Base-by-base conservation (phyloP, 2,329 filamentous ascomycete genomes). In the Emergomyces orientalis region DNA sequence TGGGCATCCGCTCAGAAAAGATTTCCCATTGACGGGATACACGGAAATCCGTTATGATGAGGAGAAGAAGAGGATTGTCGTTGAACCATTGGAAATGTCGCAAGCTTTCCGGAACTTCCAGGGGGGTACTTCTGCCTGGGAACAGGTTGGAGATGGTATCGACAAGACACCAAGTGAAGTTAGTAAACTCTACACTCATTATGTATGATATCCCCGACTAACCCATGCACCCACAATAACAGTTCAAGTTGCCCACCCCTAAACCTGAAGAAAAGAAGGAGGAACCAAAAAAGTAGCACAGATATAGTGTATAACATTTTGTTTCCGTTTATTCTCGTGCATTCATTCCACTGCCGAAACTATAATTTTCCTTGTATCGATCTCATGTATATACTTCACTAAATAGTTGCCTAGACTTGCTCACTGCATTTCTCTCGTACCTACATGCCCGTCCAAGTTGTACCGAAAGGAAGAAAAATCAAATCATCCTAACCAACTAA, bases 51-150 rank as follows among this genome's bases (percentile, higher is more conserved):
- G 94, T 73, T 99, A 95, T 74, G 94, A 99, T 70, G 94, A 99
- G 80, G 95, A 99, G 84, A 99, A 97, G 89, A 99, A 99, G 86
- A 86, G 94, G 66, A 97, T 99, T 74, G 93, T 99, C 65, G 93
- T 95, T 39, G 95, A 99, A 82, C 94, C 95, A 49, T 82, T 99
- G 59, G 94, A 99, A 81, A 84, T 99, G 78, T 97, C 94, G 17
- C 94, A 99, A 79, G 94, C 95, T 8, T 99, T 95, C 86, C 87
- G 94, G 71, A 97, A 99, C 81, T 99, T 99, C 73, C 92, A 97
- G 79, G 91, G 92, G 65, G 91, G 91, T 63, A 86, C 86, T 56
- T 86, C 87, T 67, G 84, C 81, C 49, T 89, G 86, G 83, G 84
- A 89, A 76, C 86, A 86, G 72, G 85, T 89, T 70, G 86, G 87